A percentile compares a stretch with the other conserved stretches of the same genome.
Evolutionary conservation across 768 basidiomycete species (phyloP).

Genomic region (Cystoderma amianthinum): DNA sequence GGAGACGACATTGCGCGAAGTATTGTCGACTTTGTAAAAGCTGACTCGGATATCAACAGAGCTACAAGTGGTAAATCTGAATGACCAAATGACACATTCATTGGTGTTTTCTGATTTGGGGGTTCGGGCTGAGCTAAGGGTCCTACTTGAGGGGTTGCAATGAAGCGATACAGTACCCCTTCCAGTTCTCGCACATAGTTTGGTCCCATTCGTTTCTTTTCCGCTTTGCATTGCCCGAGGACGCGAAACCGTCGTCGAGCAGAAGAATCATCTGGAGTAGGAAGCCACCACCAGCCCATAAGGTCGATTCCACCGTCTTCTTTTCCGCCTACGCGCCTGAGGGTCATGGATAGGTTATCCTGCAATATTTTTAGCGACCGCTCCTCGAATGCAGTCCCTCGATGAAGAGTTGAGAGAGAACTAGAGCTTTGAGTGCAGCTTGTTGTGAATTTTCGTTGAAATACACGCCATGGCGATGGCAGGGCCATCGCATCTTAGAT

Average conservation of each 20-base stretch:
- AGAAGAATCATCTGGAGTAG: slow-evolving; percentile 14
- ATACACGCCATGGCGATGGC: too few relatives aligned
- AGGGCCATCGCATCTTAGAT: too few relatives aligned
- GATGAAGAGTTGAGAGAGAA: slow-evolving; percentile 52
- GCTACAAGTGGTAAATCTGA: slow-evolving; percentile 44
- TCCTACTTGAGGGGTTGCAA: slow-evolving; percentile 4
- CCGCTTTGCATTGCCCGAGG: slow-evolving; percentile 88
- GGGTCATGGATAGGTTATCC: slow-evolving; percentile 68
- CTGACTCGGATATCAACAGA: slow-evolving; percentile 72
- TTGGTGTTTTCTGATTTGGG: not conserved
- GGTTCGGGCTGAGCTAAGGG: not conserved
- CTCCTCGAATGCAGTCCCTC: slow-evolving; percentile 72
- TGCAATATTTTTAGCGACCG: slow-evolving; percentile 57
- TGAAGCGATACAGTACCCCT: slow-evolving; percentile 66
- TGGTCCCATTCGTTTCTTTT: slow-evolving; percentile 74
- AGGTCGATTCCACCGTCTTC: slow-evolving; percentile 89
- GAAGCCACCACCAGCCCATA: slow-evolving; percentile 92
- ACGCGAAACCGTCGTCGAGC: slow-evolving; percentile 53
- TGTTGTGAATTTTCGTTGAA: too few relatives aligned
- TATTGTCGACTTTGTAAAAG: slow-evolving; percentile 67
- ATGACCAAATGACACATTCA: not conserved
- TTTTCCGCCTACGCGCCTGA: slow-evolving; percentile 75
- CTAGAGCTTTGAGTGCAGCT: too few relatives aligned
- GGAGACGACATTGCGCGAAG: slow-evolving; percentile 67
- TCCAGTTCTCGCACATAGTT: slow-evolving; percentile 85